Conservation (phyloP, 768 basidiomycete species). For the Candolleomyces efflorescens region DNA sequence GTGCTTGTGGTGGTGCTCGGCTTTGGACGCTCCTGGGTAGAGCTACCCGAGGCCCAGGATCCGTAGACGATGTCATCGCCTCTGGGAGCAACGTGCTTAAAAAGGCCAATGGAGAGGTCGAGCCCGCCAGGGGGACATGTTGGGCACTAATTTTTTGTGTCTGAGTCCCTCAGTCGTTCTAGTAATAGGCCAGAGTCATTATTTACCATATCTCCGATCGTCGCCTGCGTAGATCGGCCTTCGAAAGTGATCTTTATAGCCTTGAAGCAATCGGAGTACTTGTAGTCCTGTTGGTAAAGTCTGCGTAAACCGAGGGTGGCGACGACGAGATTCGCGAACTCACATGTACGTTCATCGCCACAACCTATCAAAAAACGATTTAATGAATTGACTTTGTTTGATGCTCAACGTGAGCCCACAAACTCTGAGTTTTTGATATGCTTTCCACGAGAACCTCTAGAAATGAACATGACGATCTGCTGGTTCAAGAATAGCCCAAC, state of each 20-base stretch:
- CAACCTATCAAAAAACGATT: not conserved
- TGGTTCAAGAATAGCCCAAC: too few relatives aligned
- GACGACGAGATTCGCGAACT: not conserved
- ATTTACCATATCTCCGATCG: not conserved
- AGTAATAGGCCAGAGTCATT: not conserved
- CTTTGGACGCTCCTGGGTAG: not conserved
- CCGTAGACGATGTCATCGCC: not conserved
- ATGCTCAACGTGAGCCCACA: not conserved
- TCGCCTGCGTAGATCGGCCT: not conserved
- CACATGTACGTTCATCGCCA: not conserved
- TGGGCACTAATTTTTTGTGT: too few relatives aligned
- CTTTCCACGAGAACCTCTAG: not conserved
- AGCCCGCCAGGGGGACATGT: conserved; percentile 1
- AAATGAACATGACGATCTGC: not conserved
- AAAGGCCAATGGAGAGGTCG: conserved; percentile 4
- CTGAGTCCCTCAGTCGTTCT: too few relatives aligned
- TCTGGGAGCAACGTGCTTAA: not conserved
- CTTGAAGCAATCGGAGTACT: not conserved
- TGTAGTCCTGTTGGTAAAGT: not conserved
- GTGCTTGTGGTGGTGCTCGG: not conserved
- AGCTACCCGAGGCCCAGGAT: not conserved
- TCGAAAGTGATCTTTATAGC: not conserved
- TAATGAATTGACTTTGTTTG: not conserved
- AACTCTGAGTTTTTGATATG: not conserved
- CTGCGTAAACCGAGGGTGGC: not conserved